A percentile compares a stretch with the other conserved stretches of the same genome.
These are phyloP conservation scores for Cymodocea nodosa DNA, from an alignment of 116 monocot genomes.

Conservation along the genomic window DNA sequence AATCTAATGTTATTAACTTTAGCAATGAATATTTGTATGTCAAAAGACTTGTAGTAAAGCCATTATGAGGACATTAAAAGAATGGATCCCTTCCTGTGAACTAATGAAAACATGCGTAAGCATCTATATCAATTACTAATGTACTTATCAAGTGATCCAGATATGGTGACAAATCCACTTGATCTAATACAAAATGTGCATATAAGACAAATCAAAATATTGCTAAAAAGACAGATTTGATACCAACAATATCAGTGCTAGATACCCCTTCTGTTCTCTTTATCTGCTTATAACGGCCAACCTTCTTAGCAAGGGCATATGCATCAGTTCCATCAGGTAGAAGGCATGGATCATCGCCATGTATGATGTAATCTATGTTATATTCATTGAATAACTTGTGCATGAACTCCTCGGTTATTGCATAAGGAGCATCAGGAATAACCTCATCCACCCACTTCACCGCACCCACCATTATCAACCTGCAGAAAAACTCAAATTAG, in stretches of 20 bases:
- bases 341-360: conserved; percentile 93
- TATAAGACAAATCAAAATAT: neutral
- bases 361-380: conserved; percentile 90
- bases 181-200: neutral
- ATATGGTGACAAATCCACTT: neutral
- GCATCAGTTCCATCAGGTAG: conserved; percentile 96
- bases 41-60: too few species aligned
- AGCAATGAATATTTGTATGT: too few species aligned
- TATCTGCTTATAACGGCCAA: conserved; percentile 84
- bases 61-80: too few species aligned
- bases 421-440: conserved; percentile 91
- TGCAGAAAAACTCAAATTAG: conserved; percentile 12
- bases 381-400: conserved; percentile 76
- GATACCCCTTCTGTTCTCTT: conserved; percentile 97
- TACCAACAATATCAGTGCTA: conserved; percentile 99
- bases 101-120: too few species aligned
- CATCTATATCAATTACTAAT: too few species aligned
- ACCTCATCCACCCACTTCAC: conserved; percentile 98
- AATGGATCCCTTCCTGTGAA: too few species aligned
- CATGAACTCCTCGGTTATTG: conserved; percentile 93
- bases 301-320: conserved; percentile 96
- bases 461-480: conserved; percentile 79
- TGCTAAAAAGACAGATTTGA: neutral
- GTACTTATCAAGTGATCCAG: neutral
- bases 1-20: too few species aligned